These are phyloP conservation scores for Russula virescens DNA, from an alignment of 768 basidiomycete genomes.

Conservation along the genomic window DNA sequence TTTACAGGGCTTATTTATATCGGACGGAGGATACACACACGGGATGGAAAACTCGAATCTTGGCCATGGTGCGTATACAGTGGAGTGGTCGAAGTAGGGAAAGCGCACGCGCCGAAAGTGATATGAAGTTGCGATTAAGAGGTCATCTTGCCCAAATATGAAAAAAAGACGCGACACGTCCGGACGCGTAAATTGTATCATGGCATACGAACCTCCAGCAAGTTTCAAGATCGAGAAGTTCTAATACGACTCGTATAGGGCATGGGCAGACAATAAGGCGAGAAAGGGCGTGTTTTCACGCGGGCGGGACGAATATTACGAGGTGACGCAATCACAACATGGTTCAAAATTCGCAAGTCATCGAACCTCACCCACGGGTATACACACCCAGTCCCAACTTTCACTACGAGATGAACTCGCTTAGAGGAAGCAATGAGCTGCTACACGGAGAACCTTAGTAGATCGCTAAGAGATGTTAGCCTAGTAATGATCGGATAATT, in stretches of 20 bases:
- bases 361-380: too few species aligned
- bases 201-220: neutral
- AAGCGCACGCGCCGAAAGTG: slow-evolving; percentile 1
- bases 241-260: neutral
- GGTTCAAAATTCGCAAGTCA: neutral
- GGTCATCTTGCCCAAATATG: neutral
- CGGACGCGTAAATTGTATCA: too few species aligned
- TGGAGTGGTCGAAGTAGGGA: neutral
- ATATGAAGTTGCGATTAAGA: slow-evolving; percentile 1
- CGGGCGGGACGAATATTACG: slow-evolving; percentile 8
- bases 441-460: too few species aligned
- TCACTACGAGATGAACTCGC: too few species aligned
- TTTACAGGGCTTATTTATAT: slow-evolving; percentile 3
- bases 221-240: neutral
- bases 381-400: neutral
- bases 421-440: too few species aligned
- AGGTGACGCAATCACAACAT: neutral
- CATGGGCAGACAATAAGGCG: neutral
- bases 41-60: neutral
- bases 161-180: too few species aligned
- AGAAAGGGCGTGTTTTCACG: too few species aligned
- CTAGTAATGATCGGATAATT: too few species aligned
- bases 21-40: too few species aligned
- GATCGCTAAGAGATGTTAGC: too few species aligned
- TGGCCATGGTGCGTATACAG: neutral